Evolutionary conservation across 108 stramenopile species (phyloP), one percentile per base, ranked within the genome.

Genomic region (Skeletonema menzelii): DNA sequence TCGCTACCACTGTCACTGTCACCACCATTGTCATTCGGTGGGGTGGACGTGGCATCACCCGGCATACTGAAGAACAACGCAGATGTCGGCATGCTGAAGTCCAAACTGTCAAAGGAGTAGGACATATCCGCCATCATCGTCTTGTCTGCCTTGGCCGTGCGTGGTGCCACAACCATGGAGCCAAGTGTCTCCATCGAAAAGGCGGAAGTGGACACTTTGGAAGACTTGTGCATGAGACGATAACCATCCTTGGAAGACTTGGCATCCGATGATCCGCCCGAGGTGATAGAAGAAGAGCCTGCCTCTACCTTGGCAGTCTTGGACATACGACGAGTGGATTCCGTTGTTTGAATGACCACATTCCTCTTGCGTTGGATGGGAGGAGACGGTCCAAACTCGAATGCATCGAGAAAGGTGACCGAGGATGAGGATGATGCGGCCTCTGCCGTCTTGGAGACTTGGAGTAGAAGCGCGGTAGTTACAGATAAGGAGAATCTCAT

Each of bases 281-380:
- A 20, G 7, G n/a, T 17, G 17, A 0, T 40, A 14, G 38, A 15
- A 15, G 38, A 40, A 3, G 38, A 40, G 1, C 1, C 22, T 1
- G 17, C 3, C 13, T 49, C 47, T 8, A 3, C 47, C 47, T 49
- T 49, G 47, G 47, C 1, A 3, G 47, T 6, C 22, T 49, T 49
- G 13, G 47, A 2, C 47, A 49, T 5, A 22, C 7, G 47, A 49
- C 47, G 47, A 49, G 47, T 49, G 2, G 17, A 19, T 22, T 49
- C 47, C 7, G 17, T 22, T 7, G 17, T 22, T 20, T 49, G 47
- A 20, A 49, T 49, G 47, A 49, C 20, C 47, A 49, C 20, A 4
- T 49, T 49, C 47, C 47, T 49, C 47, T 49, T 49, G 20, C 47
- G 47, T 49, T 49, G 47, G 22, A 49, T 49, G 47, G 47, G 17